Evolutionary conservation across 352 stramenopile species (phyloP).

Genomic region (Phytophthora lateralis): DNA sequence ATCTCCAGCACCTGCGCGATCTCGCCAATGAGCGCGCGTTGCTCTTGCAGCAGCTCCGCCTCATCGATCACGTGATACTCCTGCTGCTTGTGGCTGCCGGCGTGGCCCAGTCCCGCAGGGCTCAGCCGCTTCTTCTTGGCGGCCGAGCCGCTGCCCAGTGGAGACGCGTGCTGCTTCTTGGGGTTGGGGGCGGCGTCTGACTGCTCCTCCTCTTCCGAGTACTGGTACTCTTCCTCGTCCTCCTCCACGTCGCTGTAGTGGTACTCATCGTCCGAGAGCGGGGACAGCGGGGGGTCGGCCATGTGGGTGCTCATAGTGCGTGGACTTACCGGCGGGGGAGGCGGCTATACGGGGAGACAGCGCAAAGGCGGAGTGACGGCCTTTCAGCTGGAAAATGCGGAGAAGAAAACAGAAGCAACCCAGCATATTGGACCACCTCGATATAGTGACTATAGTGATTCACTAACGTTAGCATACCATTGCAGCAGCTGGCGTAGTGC

Average conservation of each 20-base stretch:
- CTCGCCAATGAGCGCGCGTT: slow-evolving; percentile 65
- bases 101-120: slow-evolving; percentile 37
- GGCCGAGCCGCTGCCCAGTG: slow-evolving; percentile 46
- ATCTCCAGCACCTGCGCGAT: slow-evolving; percentile 84
- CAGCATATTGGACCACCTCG: no score
- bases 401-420: no score
- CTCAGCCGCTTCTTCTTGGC: slow-evolving; percentile 80
- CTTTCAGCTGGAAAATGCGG: slow-evolving; percentile 2
- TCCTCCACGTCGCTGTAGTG: slow-evolving; percentile 85
- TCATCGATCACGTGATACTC: slow-evolving; percentile 89
- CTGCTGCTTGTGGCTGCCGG: slow-evolving; percentile 30
- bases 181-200: slow-evolving; percentile 26
- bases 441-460: no score
- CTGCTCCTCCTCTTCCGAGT: slow-evolving; percentile 62
- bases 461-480: no score
- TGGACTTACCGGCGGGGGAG: background rate
- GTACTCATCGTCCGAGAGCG: slow-evolving; percentile 82
- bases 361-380: background rate
- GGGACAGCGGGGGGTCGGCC: slow-evolving; percentile 37
- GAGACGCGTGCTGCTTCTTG: slow-evolving; percentile 51
- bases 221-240: slow-evolving; percentile 56
- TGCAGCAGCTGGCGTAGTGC: no score
- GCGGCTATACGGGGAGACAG: slow-evolving; percentile 7
- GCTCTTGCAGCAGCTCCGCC: slow-evolving; percentile 74
- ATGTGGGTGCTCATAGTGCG: slow-evolving; percentile 25